Base-by-base conservation (phyloP, 768 basidiomycete species). In the Serendipita sp. region DNA sequence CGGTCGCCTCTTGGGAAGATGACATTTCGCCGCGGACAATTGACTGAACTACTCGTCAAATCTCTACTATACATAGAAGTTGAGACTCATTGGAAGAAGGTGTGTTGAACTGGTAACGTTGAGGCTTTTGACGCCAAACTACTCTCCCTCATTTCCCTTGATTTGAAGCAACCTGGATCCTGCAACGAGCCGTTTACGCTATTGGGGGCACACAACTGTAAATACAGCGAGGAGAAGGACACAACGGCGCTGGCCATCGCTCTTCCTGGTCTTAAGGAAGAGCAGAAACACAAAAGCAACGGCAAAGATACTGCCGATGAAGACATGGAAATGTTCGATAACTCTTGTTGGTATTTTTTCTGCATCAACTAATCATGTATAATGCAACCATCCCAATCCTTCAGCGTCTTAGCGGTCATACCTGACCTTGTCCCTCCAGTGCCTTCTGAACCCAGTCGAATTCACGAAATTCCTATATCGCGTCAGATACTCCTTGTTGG, bases 41-140 rank as follows among this genome's bases (percentile, higher is more conserved):
- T 92, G 30, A 77, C 90, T 45, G 88, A 92, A 65, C 82, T 91
- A 28, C 80, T 92, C 38, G 80, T 81, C 71, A 92, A 89, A 74
- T 83, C 90, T 2, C 76, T 92, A 16, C 80, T 92, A 8, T 92
- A 89, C 68, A 77, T 80, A 18, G 90, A 92, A 75, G 87, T 88
- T 63, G 90, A 92, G 76, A 80, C 85, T 4, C 90, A 92, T 70
- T 92, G 87, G 85, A 81, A 82, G 67, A 79, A 79, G 7, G 83
- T 68, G 56, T 56, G 65, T 37, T 32, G 8, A 10, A 32, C 44
- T 30, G 41, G 4, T 11, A n/a, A 35, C 16, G 46, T 63, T 28
- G 10, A 2, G 15, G 15, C 16, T 58, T n/a, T 15, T 18, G 45
- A 30, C 32, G 16, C 3, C n/a, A n/a, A 15, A 47, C 18, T 3